Evolutionary conservation across 2,329 filamentous ascomycete genomes (phyloP).

Genomic region (Drechslerella coelobrocha): DNA sequence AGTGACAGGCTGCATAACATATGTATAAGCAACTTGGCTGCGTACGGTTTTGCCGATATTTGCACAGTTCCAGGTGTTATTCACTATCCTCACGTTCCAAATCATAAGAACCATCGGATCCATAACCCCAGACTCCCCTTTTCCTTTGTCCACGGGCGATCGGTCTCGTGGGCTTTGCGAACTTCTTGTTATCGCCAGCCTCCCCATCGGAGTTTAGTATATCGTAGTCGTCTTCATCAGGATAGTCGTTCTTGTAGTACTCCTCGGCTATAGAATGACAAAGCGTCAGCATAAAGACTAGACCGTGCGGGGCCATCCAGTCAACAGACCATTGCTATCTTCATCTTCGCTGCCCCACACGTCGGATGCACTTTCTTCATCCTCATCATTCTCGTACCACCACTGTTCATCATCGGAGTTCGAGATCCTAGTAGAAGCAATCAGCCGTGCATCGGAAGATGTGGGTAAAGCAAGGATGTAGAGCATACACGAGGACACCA

Average conservation of each 20-base stretch:
- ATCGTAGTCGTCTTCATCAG: slow-evolving; percentile 53
- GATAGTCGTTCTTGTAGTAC: slow-evolving; percentile 55
- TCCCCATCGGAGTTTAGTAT: slow-evolving; percentile 52
- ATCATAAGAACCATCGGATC: slow-evolving; percentile 48
- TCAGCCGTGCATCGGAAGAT: slow-evolving; percentile 20
- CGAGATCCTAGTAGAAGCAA: slow-evolving; percentile 30
- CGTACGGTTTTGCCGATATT: too few species aligned
- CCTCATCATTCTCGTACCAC: slow-evolving; percentile 55
- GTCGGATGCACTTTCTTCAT: slow-evolving; percentile 53
- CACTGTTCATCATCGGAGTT: slow-evolving; percentile 54
- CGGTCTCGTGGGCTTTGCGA: slow-evolving; percentile 29
- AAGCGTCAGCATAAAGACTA: slow-evolving; percentile 7
- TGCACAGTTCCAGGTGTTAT: slow-evolving; percentile 29
- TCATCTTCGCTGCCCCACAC: slow-evolving; percentile 54
- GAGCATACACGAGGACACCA: slow-evolving; percentile 49
- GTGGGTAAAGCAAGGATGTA: slow-evolving; percentile 1
- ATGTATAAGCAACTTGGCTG: not conserved
- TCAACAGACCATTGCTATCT: slow-evolving; percentile 54
- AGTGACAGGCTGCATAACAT: too few species aligned
- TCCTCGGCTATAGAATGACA: slow-evolving; percentile 52
- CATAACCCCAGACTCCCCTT: slow-evolving; percentile 46
- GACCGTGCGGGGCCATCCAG: slow-evolving; percentile 1
- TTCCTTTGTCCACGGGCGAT: slow-evolving; percentile 46
- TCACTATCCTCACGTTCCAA: slow-evolving; percentile 46
- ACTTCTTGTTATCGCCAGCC: slow-evolving; percentile 26